These are phyloP conservation scores for Uronychia binucleata DNA, from an alignment of 73 alveolate species.

Conservation along the genomic window DNA sequence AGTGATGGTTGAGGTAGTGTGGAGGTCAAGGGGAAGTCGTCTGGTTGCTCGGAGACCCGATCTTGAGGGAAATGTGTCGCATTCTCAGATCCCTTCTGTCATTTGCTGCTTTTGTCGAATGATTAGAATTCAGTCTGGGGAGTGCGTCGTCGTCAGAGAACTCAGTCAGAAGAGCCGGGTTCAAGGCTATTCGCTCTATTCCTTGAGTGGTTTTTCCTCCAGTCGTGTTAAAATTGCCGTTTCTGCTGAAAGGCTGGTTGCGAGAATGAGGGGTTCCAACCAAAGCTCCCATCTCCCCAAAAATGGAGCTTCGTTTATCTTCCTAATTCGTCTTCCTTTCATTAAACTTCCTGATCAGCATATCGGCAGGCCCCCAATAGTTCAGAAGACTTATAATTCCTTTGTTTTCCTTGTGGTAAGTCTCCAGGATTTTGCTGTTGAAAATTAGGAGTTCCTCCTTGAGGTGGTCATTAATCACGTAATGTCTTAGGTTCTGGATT, in stretches of 20 bases:
- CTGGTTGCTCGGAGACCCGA: background rate
- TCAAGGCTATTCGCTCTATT: background rate
- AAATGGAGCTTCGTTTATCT: background rate
- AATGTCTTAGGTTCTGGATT: constrained; percentile 56
- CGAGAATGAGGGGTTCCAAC: background rate
- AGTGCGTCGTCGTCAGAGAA: background rate
- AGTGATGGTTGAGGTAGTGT: too few species aligned
- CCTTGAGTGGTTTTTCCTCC: background rate
- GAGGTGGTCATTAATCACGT: constrained; percentile 67
- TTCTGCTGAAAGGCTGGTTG: background rate
- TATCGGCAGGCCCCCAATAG: constrained; percentile 76
- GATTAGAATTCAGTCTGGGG: background rate
- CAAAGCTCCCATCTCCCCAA: background rate
- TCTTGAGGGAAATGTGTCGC: too few species aligned
- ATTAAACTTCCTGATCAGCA: background rate
- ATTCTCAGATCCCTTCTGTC: background rate
- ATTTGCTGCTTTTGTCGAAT: background rate
- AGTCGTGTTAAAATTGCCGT: background rate
- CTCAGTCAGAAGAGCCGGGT: too few species aligned
- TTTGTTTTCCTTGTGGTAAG: constrained; percentile 57
- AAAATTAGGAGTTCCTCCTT: constrained; percentile 70
- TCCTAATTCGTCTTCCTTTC: background rate
- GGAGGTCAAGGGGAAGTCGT: background rate
- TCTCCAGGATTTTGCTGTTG: constrained; percentile 51
- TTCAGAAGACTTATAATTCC: constrained; percentile 75